Base-by-base conservation (phyloP, 768 basidiomycete genomes). In the Dioszegia aurantiaca region DNA sequence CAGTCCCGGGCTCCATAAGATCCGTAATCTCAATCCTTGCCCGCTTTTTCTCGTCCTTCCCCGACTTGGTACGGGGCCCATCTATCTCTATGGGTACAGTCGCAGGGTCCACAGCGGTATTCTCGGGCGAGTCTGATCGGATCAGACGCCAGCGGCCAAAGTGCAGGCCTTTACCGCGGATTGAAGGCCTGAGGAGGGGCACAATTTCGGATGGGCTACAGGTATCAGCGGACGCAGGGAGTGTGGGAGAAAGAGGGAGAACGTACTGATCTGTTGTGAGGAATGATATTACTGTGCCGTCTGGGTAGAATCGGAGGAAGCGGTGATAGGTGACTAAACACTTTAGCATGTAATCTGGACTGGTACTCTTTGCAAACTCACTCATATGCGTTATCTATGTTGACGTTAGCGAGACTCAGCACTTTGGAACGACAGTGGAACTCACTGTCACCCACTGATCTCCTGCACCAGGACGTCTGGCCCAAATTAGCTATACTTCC, bases 251-350 rank as follows among this genome's bases (percentile, higher is more conserved):
- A 19, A 30, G 4, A 3, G 23, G 23, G 16, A 10, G 14, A 26
- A 59, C 42, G 14, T 26, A 76, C 74, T 70, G 71, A 48, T 92
- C 90, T 62, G 90, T 91, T 1, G 87, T 82, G 16, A 93, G 82
- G 2, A 92, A 81, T 23, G 89, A 91, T 8, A 94, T 81, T 3
- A 93, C 92, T 69, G 84, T 83, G 1, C 92, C 92, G 62, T 89
- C 84, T 0, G 89, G 86, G 65, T 87, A 87, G 79, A 94, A 94
- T 26, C 92, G 89, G 85, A 95, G 81, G 75, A 90, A 94, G 30
- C 92, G 88, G 69, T 93, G 89, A 75, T 94, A 95, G 4, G 90
- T 93, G 68, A 95, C 73, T 76, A 31, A 24, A 11, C 28, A 1
- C 26, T 30, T 64, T 23, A 59, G 54, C 44, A 17, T 19, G 19